phyloP scores from a whole-genome alignment of 1,139 yeast genomes.

The Suhomyces kunorum region DNA sequence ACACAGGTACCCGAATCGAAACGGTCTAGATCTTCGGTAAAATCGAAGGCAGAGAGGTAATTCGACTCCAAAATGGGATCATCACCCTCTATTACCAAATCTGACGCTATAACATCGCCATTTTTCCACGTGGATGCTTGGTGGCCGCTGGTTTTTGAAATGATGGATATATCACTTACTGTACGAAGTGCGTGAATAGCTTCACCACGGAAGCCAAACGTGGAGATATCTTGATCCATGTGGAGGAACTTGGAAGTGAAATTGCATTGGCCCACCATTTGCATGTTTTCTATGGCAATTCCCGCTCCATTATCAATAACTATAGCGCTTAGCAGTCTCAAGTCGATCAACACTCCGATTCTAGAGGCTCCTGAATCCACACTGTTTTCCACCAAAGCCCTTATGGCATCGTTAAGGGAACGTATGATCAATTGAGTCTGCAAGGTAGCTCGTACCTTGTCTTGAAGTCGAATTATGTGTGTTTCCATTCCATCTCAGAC shows the following conservation, averaged over 20 bases:
- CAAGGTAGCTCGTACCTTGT: not conserved
- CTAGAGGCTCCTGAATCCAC: constrained; percentile 70
- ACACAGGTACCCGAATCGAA: constrained; percentile 52
- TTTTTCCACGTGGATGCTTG: constrained; percentile 28
- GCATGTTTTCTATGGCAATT: constrained; percentile 58
- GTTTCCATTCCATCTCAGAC: too few relatives aligned
- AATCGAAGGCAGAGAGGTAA: not conserved
- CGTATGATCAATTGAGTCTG: constrained; percentile 9
- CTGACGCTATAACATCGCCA: not conserved
- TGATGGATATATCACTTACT: constrained; percentile 37
- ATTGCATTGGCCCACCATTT: constrained; percentile 60
- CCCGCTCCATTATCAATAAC: constrained; percentile 82
- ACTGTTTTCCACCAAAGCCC: constrained; percentile 78
- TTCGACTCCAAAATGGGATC: too few relatives aligned
- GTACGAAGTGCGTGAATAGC: constrained; percentile 64
- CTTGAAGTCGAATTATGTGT: not conserved
- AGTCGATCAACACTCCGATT: constrained; percentile 66
- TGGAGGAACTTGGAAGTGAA: constrained; percentile 68
- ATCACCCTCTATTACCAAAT: not conserved
- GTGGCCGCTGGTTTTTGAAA: too few relatives aligned
- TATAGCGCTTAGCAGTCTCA: constrained; percentile 57
- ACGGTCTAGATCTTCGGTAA: not conserved
- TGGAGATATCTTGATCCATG: constrained; percentile 56
- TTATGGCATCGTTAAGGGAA: constrained; percentile 45
- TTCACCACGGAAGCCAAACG: constrained; percentile 80